These are phyloP conservation scores for Umbilicus rupestris DNA, from an alignment of 164 flowering plant genomes.

Conservation along the genomic window DNA sequence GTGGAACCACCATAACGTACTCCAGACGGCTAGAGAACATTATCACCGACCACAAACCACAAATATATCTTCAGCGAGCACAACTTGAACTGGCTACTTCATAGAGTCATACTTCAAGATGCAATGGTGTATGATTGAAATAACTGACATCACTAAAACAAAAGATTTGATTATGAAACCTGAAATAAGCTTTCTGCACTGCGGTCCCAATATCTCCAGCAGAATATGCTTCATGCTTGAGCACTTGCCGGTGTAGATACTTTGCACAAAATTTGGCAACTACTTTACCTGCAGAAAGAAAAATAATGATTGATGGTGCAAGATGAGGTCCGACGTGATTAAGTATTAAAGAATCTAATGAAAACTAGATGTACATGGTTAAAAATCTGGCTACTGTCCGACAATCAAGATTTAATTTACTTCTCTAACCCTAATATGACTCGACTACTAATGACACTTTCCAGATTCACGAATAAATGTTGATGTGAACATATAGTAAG, in stretches of 20 bases:
- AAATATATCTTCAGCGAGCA: not conserved
- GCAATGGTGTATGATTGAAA: not conserved
- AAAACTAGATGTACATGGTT: not conserved
- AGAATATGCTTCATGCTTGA: conserved; percentile 70
- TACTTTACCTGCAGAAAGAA: conserved; percentile 64
- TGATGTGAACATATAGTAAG: not conserved
- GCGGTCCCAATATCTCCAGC: conserved; percentile 84
- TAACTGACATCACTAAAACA: not conserved
- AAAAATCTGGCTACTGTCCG: not conserved
- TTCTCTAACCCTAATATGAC: not conserved
- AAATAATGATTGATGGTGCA: not conserved
- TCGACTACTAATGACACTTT: not conserved
- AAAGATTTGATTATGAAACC: conserved; percentile 28
- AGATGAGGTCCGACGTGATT: not conserved
- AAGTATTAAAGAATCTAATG: not conserved
- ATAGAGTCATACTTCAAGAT: not conserved
- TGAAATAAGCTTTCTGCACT: conserved; percentile 77
- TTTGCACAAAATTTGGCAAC: conserved; percentile 98
- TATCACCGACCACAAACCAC: too few species aligned
- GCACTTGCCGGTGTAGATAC: conserved; percentile 86
- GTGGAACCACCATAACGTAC: not conserved
- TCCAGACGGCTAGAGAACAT: too few species aligned
- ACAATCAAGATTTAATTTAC: too few species aligned
- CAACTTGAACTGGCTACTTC: not conserved
- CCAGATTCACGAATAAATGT: not conserved